These are phyloP conservation scores for Dactylonectria estremocensis DNA, from an alignment of 2,329 filamentous ascomycete genomes.

Conservation along the genomic window DNA sequence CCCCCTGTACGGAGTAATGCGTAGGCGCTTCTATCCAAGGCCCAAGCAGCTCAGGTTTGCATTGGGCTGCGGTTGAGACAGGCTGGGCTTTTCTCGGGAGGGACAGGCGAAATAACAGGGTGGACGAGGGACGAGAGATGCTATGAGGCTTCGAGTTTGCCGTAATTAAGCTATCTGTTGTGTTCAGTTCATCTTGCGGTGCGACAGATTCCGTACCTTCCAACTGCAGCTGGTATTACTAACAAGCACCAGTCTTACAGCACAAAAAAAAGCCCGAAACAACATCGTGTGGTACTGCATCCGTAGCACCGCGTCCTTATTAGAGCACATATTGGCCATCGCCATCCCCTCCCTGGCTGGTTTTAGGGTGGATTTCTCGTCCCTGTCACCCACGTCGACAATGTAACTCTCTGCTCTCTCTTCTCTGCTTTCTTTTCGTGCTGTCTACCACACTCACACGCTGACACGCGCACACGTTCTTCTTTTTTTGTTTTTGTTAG, in stretches of 20 bases:
- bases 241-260: not conserved
- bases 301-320: not conserved
- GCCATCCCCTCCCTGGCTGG: not conserved
- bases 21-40: not conserved
- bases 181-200: too few species aligned
- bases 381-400: not conserved
- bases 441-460: not conserved
- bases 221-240: not conserved
- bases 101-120: constrained; percentile 5
- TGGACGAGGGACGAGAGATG: not conserved
- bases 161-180: not conserved
- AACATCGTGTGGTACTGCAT: constrained; percentile 1
- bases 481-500: not conserved
- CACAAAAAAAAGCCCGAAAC: constrained; percentile 9
- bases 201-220: too few species aligned
- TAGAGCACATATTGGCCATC: not conserved
- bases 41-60: not conserved
- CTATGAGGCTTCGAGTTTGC: not conserved
- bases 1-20: not conserved
- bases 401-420: not conserved
- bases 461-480: not conserved
- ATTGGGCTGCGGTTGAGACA: not conserved
- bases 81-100: not conserved
- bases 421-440: not conserved
- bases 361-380: not conserved